Percentiles rank a stretch among this genome's conserved stretches.
Conservation (phyloP, 1,139 yeast genomes). For the Blastobotrys indianensis region DNA sequence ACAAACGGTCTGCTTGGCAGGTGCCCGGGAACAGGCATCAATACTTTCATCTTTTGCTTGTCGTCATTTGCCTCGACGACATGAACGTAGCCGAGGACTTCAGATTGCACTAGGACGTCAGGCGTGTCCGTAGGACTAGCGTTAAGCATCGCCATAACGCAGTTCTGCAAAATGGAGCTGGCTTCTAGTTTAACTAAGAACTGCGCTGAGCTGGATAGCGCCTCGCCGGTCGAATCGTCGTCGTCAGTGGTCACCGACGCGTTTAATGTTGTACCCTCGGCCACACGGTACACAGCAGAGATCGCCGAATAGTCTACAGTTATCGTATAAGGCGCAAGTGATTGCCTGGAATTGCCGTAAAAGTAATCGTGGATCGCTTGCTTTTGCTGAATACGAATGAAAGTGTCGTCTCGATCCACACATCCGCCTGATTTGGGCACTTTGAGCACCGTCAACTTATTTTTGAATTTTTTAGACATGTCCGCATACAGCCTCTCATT, state of each 20-base stretch:
- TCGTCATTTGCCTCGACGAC: constrained; percentile 60
- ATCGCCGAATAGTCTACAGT: constrained; percentile 49
- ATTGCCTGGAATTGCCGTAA: constrained; percentile 64
- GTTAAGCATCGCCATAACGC: constrained; percentile 68
- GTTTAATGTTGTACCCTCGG: constrained; percentile 28
- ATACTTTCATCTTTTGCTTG: constrained; percentile 61
- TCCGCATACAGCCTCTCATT: constrained; percentile 55
- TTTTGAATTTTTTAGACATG: constrained; percentile 49
- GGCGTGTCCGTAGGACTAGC: constrained; percentile 47
- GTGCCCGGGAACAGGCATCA: constrained; percentile 83
- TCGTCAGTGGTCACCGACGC: constrained; percentile 32
- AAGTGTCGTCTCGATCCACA: constrained; percentile 68
- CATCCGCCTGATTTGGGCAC: constrained; percentile 68
- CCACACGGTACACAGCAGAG: constrained; percentile 44
- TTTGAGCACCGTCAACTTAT: constrained; percentile 43
- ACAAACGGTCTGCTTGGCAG: constrained; percentile 66
- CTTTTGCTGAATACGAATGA: constrained; percentile 65
- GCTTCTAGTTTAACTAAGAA: constrained; percentile 42
- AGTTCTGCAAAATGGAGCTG: constrained; percentile 57
- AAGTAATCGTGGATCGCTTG: constrained; percentile 79
- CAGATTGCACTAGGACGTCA: constrained; percentile 49
- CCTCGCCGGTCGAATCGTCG: constrained; percentile 1
- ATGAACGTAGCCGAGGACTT: constrained; percentile 61
- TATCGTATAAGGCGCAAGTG: constrained; percentile 71
- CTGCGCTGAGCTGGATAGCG: constrained; percentile 10